Base-by-base conservation (phyloP, 2,329 filamentous ascomycete species). In the Paraconiothyrium sp. region DNA sequence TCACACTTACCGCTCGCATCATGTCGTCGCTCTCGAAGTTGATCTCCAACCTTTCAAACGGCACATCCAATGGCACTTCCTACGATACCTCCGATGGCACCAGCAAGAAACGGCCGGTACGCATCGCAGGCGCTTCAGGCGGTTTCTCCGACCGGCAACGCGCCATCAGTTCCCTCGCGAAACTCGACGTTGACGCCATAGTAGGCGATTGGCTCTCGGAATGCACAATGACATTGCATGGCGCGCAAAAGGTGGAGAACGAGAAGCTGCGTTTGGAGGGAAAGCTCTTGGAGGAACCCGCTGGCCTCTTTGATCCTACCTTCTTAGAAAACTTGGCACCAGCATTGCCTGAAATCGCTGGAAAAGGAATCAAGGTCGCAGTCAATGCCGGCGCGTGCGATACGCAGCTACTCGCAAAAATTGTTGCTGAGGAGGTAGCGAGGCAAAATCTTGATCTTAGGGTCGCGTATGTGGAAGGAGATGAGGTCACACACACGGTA, bases 71-170 rank as follows among this genome's bases (percentile, higher is more conserved):
- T 49, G 47, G 39, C 44, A n/a, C n/a, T 43, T 6, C 49, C 11
- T 54, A 54, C 49, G 30, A 32, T 35, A 47, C 32, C 52, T 35
- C 51, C 22, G 57, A 61, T 20, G 50, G 43, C 22, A 35, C 14
- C n/a, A 24, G 43, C n/a, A 14, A 8, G 16, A 48, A 48, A 16
- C 34, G 46, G 3, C 56, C 48, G 13, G 74, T 81, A 62, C 75
- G 77, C 58, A 78, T 80, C 59, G 79, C 76, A 49, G 79, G 78
- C 41, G 73, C 78, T 30, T 79, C 78, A 20, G 78, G 79, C 32
- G 78, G 79, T 48, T 80, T 80, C 71, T 76, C 77, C 16, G 79
- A 80, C 67, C 74, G 79, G 24, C 75, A 79, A 62, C 73, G 77
- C 24, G 78, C 79, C 63, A 80, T 80, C 59, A 68, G 68, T 51